Base-by-base conservation (phyloP, 1,284 basidiomycete genomes). In the Trichosporon sp. region DNA sequence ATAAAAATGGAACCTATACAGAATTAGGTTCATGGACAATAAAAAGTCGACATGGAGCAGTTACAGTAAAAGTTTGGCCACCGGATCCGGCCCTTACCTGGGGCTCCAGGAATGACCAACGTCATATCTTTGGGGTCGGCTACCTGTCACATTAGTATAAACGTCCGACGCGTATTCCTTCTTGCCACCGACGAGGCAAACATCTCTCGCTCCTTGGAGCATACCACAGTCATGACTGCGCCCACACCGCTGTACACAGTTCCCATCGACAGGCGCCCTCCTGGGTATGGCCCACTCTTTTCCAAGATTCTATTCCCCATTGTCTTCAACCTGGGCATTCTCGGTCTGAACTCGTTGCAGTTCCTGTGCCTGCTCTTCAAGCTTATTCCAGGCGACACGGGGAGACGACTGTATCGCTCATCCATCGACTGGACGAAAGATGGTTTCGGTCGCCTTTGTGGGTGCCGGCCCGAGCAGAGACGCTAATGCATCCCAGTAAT, bases 371-470 rank as follows among this genome's bases (percentile, higher is more conserved):
- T 93, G 63, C 86, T 40, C 87, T 89, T 73, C 10, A 87, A 89
- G 75, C 71, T 80, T 26, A 69, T 80, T 5, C 78, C 76, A 1
- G 67, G 76, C 12, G 70, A 43, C 5, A 7, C 82, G 72, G 70
- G 83, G 82, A 88, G 21, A 83, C 81, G 73, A 31, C 78, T 89
- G 59, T 94, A 92, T 79, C 87, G 90, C 59, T 84, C 87, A 67
- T 90, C 89, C 1, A 89, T 94, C 65, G 87, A 89, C 26, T 91
- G 91, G 80, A 92, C 91, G 67, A 95, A 96, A 83, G 92, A 91
- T 40, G 87, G 90, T 14, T 94, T 94, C 82, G 92, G 90, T 8
- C 86, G 87, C 74, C 85, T 94, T 32, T 82, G 94, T 93, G 79
- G 79, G 89, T 87, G 26, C 26, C 26, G 26, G 26, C 26, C 26